Base-by-base conservation (phyloP, 805 yeast species). In the Ogataea thermomethanolica region DNA sequence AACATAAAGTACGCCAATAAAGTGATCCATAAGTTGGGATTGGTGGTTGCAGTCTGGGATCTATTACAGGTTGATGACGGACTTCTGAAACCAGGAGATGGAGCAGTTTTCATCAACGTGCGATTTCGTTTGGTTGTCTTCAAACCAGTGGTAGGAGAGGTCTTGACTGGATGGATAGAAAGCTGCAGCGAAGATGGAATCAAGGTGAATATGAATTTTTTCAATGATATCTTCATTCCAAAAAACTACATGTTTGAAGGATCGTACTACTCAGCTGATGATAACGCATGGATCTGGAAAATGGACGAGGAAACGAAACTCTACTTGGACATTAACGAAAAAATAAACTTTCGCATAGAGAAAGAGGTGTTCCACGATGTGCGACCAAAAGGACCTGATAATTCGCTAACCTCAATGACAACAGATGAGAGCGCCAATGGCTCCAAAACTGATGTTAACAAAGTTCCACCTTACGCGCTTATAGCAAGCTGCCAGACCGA, bases 251-350 rank as follows among this genome's bases (percentile, higher is more conserved):
- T 93, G 31, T 93, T 93, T 58, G 96, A 90, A 43, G 57, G 55
- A 35, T 48, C 62, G 11, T 26, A 36, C 12, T 65, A 53, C 33
- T 62, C 67, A 3, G 39, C 84, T 1, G 79, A 74, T 29, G 99
- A 93, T 48, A 86, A 83, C 57, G 96, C 96, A 9, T 93, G 99
- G 99, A 81, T 90, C 29, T 93, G 99, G 99, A 46, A 52, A 26
- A 74, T 78, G 45, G 85, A 79, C 44, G 84, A 78, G 44, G 93
- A 81, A 2, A 79, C 83, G 1, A 81, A 81, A 49, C 70, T 93
- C 45, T 93, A 80, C 57, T 70, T 93, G 40, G 99, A 93, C 71
- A 70, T 87, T 25, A 88, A 90, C 62, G 99, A 93, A 59, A 87
- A 82, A 65, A 84, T 93, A 49, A 73, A 95, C 51, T 91, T 93